Evolutionary conservation across 768 basidiomycete genomes (phyloP).

Genomic region (Arthromyces matolae): DNA sequence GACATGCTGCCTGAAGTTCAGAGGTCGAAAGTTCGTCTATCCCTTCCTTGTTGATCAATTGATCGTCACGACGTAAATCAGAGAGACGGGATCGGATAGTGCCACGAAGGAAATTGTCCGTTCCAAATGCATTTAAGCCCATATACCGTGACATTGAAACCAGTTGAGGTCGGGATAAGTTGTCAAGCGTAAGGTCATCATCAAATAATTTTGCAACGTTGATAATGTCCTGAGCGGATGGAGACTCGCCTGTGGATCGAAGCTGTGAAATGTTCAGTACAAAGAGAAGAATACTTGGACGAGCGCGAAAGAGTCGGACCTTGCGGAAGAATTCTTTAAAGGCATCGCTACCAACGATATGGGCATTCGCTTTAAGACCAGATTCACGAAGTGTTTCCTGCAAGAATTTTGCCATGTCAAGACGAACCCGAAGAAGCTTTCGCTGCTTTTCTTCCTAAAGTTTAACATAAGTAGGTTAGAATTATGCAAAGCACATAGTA

Average conservation of each 20-base stretch:
- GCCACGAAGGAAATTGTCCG: constrained; percentile 95
- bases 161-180: constrained; percentile 95
- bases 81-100: constrained; percentile 81
- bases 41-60: constrained; percentile 87
- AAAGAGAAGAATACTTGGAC: background rate
- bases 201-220: constrained; percentile 96
- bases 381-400: constrained; percentile 96
- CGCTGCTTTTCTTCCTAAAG: constrained; percentile 94
- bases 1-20: constrained; percentile 90
- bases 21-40: constrained; percentile 86
- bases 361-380: constrained; percentile 86
- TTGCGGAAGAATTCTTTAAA: constrained; percentile 99
- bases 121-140: constrained; percentile 97
- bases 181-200: constrained; percentile 96
- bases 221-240: constrained; percentile 84
- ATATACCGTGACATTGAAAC: constrained; percentile 98
- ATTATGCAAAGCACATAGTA: background rate
- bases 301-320: constrained; percentile 35
- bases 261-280: constrained; percentile 41
- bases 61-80: constrained; percentile 86
- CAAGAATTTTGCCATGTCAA: constrained; percentile 99
- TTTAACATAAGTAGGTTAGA: background rate
- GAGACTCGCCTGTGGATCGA: constrained; percentile 92
- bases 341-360: constrained; percentile 90
- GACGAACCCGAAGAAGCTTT: constrained; percentile 87